Evolutionary conservation across 306 rosid species (phyloP), one percentile per base, ranked within the genome.

Genomic region (Parietaria judaica): DNA sequence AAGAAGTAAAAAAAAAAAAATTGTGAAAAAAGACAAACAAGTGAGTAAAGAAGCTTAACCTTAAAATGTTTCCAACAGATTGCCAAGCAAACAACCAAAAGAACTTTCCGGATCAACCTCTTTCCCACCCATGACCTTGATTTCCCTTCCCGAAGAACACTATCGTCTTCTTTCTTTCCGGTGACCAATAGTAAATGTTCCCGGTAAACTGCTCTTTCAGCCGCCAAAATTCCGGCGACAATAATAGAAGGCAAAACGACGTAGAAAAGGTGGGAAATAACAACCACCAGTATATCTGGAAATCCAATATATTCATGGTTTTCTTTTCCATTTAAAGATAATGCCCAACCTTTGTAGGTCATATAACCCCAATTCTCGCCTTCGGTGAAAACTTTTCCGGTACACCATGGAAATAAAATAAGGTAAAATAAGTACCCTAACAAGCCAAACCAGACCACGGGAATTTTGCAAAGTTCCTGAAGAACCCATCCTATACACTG

Each of bases 321-420:
- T 69, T 76, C 67, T 35, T 52, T 70, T 64, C 68, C 85, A 70
- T 68, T 41, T 48, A 75, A 67, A 75, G 78, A 70, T 74, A 88
- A 66, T 12, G 63, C 84, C 99, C 99, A 92, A 13, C 99, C 99
- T 81, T 61, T 74, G 64, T 80, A 92, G 59, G 99, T 92, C 95
- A 92, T 86, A 87, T 82, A 84, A 61, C 79, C 95, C 72, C 68
- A 69, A 45, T 60, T 72, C 37, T 76, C 51, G 12, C 78, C 94
- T 37, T 84, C 86, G 0, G 86, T 80, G 74, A 86, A 79, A 72
- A 92, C 84, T 70, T 74, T 72, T 60, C 96, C 99, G 46, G 63
- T 51, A 68, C 83, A 79, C 99, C 99, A 92, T 51, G 99, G 96
- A 70, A 72, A 78, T 62, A 74, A 74, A 66, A 84, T 38, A 54